Evolutionary conservation across 768 basidiomycete genomes (phyloP).

Genomic region (Dictyophora rubrovolvata): DNA sequence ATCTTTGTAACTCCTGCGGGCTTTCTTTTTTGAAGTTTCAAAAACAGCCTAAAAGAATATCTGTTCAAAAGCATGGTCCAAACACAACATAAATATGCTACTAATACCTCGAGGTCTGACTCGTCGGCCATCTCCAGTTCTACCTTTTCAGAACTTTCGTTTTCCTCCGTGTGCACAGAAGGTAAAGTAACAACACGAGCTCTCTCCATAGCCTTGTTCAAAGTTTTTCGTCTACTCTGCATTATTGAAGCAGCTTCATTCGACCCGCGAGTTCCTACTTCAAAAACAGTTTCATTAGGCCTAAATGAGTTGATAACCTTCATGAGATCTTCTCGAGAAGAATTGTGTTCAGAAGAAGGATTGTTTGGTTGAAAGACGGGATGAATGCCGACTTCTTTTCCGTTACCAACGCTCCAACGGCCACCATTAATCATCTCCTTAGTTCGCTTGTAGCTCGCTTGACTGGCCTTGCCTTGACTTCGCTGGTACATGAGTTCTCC

Average conservation of each 20-base stretch:
- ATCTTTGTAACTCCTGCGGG: slow-evolving; percentile 53
- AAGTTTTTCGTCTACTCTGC: slow-evolving; percentile 76
- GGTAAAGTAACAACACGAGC: slow-evolving; percentile 13
- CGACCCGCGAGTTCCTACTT: slow-evolving; percentile 69
- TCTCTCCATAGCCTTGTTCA: slow-evolving; percentile 53
- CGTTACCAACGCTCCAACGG: slow-evolving; percentile 60
- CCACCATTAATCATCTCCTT: slow-evolving; percentile 74
- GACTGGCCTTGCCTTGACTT: slow-evolving; percentile 82
- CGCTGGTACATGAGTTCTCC: slow-evolving; percentile 93
- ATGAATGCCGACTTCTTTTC: slow-evolving; percentile 52
- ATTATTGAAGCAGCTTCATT: slow-evolving; percentile 64
- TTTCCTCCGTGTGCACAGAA: slow-evolving; percentile 14
- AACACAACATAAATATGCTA: neutral
- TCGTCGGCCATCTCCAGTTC: slow-evolving; percentile 60
- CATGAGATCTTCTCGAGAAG: slow-evolving; percentile 55
- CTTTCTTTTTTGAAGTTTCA: slow-evolving; percentile 38
- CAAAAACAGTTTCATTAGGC: slow-evolving; percentile 85
- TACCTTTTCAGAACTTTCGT: slow-evolving; percentile 31
- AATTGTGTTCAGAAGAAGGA: slow-evolving; percentile 31
- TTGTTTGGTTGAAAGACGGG: slow-evolving; percentile 45
- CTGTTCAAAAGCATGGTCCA: neutral
- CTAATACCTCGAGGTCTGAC: slow-evolving; percentile 60
- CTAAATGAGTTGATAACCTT: slow-evolving; percentile 71
- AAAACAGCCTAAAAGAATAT: slow-evolving; percentile 48
- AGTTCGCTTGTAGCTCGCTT: slow-evolving; percentile 76